Base-by-base conservation (phyloP, 768 basidiomycete species). In the Boletus subparvulus region DNA sequence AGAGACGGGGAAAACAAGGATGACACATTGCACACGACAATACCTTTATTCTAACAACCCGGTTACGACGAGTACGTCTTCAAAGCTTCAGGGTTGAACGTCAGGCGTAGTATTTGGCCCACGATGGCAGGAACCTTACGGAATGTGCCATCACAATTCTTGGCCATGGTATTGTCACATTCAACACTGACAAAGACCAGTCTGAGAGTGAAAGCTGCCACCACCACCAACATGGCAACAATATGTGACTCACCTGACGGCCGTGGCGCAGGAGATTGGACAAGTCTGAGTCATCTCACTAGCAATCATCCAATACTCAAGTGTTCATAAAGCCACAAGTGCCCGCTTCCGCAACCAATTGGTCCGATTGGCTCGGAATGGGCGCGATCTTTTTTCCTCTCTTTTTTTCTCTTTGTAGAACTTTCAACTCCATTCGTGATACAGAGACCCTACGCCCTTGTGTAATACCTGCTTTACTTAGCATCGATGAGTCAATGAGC, bases 51-150 rank as follows among this genome's bases (percentile, higher is more conserved):
- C 45, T 30, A 43, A 13, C 36, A 32, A 13, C 42, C 50, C 49
- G 42, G 50, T 55, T 64, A 62, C 45, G 61, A 59, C 13, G 35
- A 50, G 59, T 59, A 65, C 65, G 50, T 65, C 47, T 46, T 68
- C 58, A 66, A 58, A 61, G 66, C 47, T 46, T 68, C 58, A 66
- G 61, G 64, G 66, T 60, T 60, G 43, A 49, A 47, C 46, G 53
- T 35, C 16, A 56, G 28, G 47, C 39, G 33, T 32, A 32, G 35
- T 19, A 37, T 24, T 40, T 28, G 19, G 26, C 36, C 45, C 41
- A 56, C 41, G 54, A 50, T 33, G 44, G 35, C 24, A 10, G 26
- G n/a, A 47, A 57, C 33, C n/a, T 57, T 58, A 64, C 64, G 64
- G 42, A 54, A 65, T 37, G 37, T 53, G 46, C 43, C 42, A 21